phyloP scores from a whole-genome alignment of 148 eudicot species.

The Bassia scoparia region DNA sequence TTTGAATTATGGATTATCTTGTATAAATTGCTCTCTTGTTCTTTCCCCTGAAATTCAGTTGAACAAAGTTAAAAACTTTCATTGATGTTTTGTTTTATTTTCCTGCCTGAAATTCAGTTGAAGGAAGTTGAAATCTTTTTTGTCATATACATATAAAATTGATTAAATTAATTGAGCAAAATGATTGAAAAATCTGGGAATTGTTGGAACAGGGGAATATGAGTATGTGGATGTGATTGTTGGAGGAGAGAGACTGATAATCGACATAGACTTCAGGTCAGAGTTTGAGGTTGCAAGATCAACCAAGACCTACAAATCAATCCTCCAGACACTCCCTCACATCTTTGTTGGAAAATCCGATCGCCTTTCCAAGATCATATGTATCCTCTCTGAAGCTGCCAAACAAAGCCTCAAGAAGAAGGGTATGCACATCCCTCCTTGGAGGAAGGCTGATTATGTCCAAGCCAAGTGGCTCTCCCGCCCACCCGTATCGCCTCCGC shows the following conservation, averaged over 20 bases:
- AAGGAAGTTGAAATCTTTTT: too few relatives aligned
- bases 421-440: constrained; percentile 91
- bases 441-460: constrained; percentile 84
- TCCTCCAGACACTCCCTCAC: constrained; percentile 66
- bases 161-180: constrained; percentile 3
- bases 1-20: too few relatives aligned
- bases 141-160: not conserved
- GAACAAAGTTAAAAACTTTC: too few relatives aligned
- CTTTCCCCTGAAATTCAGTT: not conserved
- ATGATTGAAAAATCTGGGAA: too few relatives aligned
- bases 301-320: constrained; percentile 61
- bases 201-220: constrained; percentile 60
- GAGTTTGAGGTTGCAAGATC: constrained; percentile 86
- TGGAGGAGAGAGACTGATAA: constrained; percentile 61
- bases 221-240: constrained; percentile 74
- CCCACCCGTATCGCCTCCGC: constrained; percentile 36
- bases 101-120: constrained; percentile 16
- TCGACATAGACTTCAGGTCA: constrained; percentile 84
- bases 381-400: constrained; percentile 68
- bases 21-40: not conserved
- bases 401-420: constrained; percentile 85
- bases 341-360: constrained; percentile 77
- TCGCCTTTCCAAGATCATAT: constrained; percentile 57
- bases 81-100: not conserved
- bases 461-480: constrained; percentile 86